Evolutionary conservation across 495 filamentous ascomycete species (phyloP).

Genomic region (Chaetomium fimeti): DNA sequence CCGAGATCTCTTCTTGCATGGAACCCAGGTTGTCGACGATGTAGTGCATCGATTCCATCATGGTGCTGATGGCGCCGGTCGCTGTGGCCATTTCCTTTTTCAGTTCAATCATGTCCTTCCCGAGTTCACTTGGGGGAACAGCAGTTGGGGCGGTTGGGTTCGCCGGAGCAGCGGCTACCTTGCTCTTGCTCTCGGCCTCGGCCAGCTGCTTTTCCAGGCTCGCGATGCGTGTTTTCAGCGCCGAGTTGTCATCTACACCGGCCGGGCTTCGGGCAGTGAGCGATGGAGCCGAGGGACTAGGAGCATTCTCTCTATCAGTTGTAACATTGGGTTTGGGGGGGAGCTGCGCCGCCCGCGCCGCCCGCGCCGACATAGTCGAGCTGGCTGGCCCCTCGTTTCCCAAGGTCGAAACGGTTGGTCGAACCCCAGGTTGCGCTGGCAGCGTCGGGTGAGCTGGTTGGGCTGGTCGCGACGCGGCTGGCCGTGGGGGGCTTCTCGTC

Average conservation of each 20-base stretch:
- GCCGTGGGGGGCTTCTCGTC: conserved; percentile 3
- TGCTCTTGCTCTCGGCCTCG: conserved; percentile 13
- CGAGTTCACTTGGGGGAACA: background rate
- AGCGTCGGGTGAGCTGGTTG: background rate
- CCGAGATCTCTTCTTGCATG: conserved; percentile 13
- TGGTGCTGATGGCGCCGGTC: conserved; percentile 14
- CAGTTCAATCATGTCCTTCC: conserved; percentile 15
- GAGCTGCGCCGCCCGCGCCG: background rate
- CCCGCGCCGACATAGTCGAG: background rate
- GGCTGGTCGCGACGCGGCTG: background rate
- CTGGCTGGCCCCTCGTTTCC: background rate
- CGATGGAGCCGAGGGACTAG: background rate
- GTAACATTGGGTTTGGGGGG: background rate
- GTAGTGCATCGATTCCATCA: conserved; percentile 30
- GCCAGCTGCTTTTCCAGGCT: conserved; percentile 23
- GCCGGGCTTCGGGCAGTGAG: background rate
- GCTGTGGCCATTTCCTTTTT: conserved; percentile 14
- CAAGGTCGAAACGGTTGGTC: background rate
- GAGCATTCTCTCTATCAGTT: background rate
- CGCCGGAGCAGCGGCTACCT: background rate
- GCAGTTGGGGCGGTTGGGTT: background rate
- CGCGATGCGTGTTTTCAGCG: conserved; percentile 6
- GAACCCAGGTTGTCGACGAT: conserved; percentile 20
- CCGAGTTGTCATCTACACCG: background rate
- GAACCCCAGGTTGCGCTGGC: background rate